phyloP scores from a whole-genome alignment of 371 early-diverging fungal species.

The Apophysomyces trapeziformis region DNA sequence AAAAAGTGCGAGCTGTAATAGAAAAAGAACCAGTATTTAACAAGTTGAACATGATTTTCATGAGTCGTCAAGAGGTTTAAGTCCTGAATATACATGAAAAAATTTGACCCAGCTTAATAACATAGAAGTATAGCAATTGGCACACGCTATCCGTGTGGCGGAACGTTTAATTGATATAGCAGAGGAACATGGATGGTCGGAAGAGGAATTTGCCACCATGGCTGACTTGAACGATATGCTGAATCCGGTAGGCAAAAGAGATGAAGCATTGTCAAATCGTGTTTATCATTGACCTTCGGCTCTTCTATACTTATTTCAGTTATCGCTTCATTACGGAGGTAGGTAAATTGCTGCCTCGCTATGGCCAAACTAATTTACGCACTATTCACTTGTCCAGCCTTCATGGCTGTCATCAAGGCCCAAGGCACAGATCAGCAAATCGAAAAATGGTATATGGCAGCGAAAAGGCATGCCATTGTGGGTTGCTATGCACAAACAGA shows the following conservation, averaged over 20 bases:
- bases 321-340: slow-evolving; percentile 55
- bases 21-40: slow-evolving; percentile 54
- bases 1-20: slow-evolving; percentile 37
- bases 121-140: slow-evolving; percentile 32
- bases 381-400: slow-evolving; percentile 48
- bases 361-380: not conserved
- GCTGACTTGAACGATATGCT: slow-evolving; percentile 33
- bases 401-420: slow-evolving; percentile 74
- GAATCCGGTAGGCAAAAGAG: slow-evolving; percentile 39
- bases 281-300: not conserved
- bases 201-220: slow-evolving; percentile 37
- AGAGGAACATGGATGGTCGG: slow-evolving; percentile 42
- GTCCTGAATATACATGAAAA: slow-evolving; percentile 1
- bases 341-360: not conserved
- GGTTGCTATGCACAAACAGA: slow-evolving; percentile 91
- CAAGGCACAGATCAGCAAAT: slow-evolving; percentile 77
- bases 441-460: slow-evolving; percentile 67
- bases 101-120: not conserved
- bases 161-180: slow-evolving; percentile 42
- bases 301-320: slow-evolving; percentile 23
- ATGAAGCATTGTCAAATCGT: slow-evolving; percentile 11
- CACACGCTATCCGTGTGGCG: slow-evolving; percentile 29
- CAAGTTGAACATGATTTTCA: slow-evolving; percentile 33
- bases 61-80: slow-evolving; percentile 43
- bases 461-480: slow-evolving; percentile 74